Percentiles rank a stretch among this genome's conserved stretches.
Conservation (phyloP, 768 basidiomycete genomes). For the Lactarius trivialis region DNA sequence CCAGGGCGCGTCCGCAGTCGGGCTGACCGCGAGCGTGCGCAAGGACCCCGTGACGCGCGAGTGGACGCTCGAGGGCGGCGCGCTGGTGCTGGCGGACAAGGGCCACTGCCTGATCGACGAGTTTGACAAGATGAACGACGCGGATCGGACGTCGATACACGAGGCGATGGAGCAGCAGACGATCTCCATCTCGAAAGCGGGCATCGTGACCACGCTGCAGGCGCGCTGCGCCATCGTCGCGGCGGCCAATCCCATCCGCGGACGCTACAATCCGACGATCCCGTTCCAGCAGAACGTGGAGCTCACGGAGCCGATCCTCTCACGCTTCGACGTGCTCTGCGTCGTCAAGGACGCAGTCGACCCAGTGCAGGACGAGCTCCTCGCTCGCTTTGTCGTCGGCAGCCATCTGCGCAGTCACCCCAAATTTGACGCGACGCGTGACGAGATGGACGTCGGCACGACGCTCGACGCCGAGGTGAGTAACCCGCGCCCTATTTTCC, state of each 20-base stretch:
- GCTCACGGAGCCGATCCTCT: constrained; percentile 95
- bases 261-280: constrained; percentile 96
- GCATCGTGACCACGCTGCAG: constrained; percentile 96
- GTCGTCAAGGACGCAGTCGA: constrained; percentile 98
- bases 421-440: constrained; percentile 75
- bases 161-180: constrained; percentile 99
- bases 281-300: constrained; percentile 99
- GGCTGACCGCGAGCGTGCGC: constrained; percentile 97
- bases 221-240: constrained; percentile 97
- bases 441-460: constrained; percentile 93
- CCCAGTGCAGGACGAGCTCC: constrained; percentile 92
- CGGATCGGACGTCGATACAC: constrained; percentile 96
- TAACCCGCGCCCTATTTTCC: no score
- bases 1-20: constrained; percentile 96
- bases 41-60: constrained; percentile 96
- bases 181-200: constrained; percentile 98
- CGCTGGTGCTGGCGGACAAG: constrained; percentile 96
- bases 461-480: constrained; percentile 84
- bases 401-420: constrained; percentile 94
- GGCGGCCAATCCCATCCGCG: constrained; percentile 95
- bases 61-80: constrained; percentile 98
- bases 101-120: constrained; percentile 98
- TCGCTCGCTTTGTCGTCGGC: constrained; percentile 97
- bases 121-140: constrained; percentile 99
- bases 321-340: constrained; percentile 95